Base-by-base conservation (phyloP, 345 rosid species). In the Gossypium longicalyx region DNA sequence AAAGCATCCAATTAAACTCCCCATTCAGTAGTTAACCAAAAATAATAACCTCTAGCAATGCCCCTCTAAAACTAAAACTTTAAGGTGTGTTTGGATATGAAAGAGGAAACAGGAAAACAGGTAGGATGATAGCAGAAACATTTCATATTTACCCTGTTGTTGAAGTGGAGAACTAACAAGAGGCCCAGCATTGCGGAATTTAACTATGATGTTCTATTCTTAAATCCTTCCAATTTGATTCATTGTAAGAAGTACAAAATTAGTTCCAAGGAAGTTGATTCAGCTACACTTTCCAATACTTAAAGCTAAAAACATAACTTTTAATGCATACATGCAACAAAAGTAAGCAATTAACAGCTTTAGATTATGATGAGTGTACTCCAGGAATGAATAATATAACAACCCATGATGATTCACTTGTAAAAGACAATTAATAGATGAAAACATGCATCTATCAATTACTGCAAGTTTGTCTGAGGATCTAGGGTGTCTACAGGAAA, bases 401-500 rank as follows among this genome's bases (percentile, higher is more conserved):
- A 3, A 69, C 13, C 44, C 9, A 51, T 16, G 72, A 16, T 69
- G 22, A 49, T 68, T 68, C 45, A 69, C 41, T 16, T 16, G 45
- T 69, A 25, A 51, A 49, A 69, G 44, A 51, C 41, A 59, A 45
- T n/a, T 45, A 5, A 59, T 34, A 51, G 20, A 60, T 62, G 70
- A n/a, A 9, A 73, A 48, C 15, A 25, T 23, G 67, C 34, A 71
- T 41, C 34, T 23, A 13, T 20, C 4, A 23, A 13, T 47, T 53
- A 34, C 38, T 34, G 8, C 59, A 41, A 20, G 8, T 53, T 25
- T 51, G 12, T n/a, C 3, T 51, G 22, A 4, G 19, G 25, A 11
- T 74, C 69, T 13, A 53, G 12, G 10, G 13, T 23, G 58, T n/a
- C 68, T 57, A 73, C 27, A 73, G 54, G 51, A 53, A 52, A 23